Conservation (phyloP, 2,329 filamentous ascomycete species). For the Alternaria conjuncta region DNA sequence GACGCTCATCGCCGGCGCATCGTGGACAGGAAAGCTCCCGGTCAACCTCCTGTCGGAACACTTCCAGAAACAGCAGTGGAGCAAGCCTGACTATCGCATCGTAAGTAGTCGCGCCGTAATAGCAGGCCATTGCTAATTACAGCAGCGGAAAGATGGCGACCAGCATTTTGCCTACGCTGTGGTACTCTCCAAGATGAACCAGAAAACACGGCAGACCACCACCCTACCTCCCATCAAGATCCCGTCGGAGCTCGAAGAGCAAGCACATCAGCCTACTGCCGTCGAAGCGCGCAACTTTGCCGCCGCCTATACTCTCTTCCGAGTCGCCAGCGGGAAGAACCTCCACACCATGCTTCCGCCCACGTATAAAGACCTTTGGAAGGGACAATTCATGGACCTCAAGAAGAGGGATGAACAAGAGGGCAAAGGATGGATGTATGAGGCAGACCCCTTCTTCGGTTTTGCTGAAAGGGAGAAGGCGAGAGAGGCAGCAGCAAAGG, state of each 20-base stretch:
- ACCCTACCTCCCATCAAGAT: constrained; percentile 83
- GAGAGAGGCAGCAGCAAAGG: constrained; percentile 77
- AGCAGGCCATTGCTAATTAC: background rate
- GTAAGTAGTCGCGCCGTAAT: constrained; percentile 47
- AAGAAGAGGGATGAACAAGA: constrained; percentile 82
- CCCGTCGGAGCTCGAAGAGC: constrained; percentile 75
- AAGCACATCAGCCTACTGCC: constrained; percentile 77
- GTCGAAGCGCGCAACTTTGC: constrained; percentile 93
- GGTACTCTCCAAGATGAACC: constrained; percentile 73
- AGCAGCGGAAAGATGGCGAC: constrained; percentile 71
- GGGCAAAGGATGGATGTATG: constrained; percentile 86
- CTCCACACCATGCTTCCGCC: constrained; percentile 93
- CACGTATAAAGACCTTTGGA: constrained; percentile 89
- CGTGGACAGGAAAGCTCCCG: constrained; percentile 96
- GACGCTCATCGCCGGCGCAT: constrained; percentile 90
- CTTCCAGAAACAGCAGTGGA: constrained; percentile 96
- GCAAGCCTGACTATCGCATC: constrained; percentile 89
- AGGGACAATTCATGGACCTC: constrained; percentile 79
- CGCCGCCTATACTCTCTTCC: constrained; percentile 87
- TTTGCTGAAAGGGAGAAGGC: constrained; percentile 80
- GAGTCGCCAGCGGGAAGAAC: constrained; percentile 94
- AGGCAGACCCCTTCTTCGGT: constrained; percentile 89
- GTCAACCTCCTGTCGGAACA: constrained; percentile 93
- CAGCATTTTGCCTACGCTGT: constrained; percentile 78
- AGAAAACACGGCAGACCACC: constrained; percentile 80